phyloP scores from a whole-genome alignment of 345 rosid species.

The Citrus cavaleriei region DNA sequence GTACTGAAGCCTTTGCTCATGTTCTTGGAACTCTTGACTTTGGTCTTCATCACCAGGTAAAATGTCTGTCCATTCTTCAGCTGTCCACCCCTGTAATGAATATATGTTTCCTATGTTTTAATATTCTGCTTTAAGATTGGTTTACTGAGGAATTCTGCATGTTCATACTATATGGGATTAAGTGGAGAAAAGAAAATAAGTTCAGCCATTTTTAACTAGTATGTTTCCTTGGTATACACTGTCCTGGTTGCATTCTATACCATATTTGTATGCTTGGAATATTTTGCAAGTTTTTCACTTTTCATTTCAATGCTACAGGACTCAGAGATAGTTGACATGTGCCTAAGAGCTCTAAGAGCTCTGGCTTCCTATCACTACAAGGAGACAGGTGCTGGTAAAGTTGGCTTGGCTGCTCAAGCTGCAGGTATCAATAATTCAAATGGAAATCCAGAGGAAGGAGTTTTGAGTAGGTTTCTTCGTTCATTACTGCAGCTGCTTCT shows the following conservation, averaged over 20 bases:
- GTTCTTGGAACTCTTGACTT: constrained; percentile 79
- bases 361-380: constrained; percentile 90
- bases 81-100: neutral
- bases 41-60: constrained; percentile 96
- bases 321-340: constrained; percentile 79
- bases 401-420: constrained; percentile 74
- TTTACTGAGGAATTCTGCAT: neutral
- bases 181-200: neutral
- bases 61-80: neutral
- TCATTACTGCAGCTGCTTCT: constrained; percentile 76
- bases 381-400: constrained; percentile 55
- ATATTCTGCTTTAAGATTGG: neutral
- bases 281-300: neutral
- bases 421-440: constrained; percentile 43
- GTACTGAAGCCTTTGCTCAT: constrained; percentile 70
- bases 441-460: constrained; percentile 64
- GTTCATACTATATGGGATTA: neutral
- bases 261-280: neutral
- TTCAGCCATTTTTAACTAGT: neutral
- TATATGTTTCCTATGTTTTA: neutral
- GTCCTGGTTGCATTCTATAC: neutral
- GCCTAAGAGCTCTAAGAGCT: constrained; percentile 81
- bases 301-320: constrained; percentile 45
- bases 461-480: constrained; percentile 69
- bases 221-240: neutral